Base-by-base conservation (phyloP, 371 early-diverging fungal species). In the Chytridiales sp. region DNA sequence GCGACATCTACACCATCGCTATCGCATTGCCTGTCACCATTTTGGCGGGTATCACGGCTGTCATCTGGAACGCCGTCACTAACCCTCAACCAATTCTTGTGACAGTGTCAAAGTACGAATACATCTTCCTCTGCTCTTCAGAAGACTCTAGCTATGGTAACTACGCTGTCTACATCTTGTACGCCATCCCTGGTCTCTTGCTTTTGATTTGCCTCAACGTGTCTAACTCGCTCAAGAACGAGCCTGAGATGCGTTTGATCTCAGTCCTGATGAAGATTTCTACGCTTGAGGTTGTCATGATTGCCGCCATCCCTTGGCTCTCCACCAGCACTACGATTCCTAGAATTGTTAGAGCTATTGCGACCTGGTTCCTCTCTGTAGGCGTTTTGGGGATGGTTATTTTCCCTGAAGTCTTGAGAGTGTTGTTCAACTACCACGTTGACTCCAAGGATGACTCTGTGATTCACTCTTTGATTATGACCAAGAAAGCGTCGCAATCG, bases 241-340 rank as follows among this genome's bases (percentile, higher is more conserved):
- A 56, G 27, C 55, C 39, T 0, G 22, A 47, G 24, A 35, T 56
- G 47, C 29, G 47, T 19, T 32, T 47, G 27, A 9, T 56, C 1
- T 43, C 43, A 35, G 42, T 56, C 34, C 15, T 56, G 44, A 46
- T 43, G 34, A 56, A 56, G 47, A 56, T 56, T 46, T 43, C 57
- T 17, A 47, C 47, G 5, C 42, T 56, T 2, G 24, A 34, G 3
- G 57, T 30, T 29, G 47, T 26, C 22, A 47, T 47, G 1, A 47
- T 47, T 24, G 47, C 32, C 35, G 57, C 36, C n/a, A 56, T 56
- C 35, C 47, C 57, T n/a, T 56, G 43, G 26, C 26, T 56, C 26
- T 44, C 57, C 6, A 30, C 57, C 8, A 31, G 47, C 27, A 44
- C 44, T 4, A 44, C 47, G 47, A 34, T 56, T 4, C 57, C 47